Conservation (phyloP, 768 basidiomycete genomes). For the Amanita rubescens region DNA sequence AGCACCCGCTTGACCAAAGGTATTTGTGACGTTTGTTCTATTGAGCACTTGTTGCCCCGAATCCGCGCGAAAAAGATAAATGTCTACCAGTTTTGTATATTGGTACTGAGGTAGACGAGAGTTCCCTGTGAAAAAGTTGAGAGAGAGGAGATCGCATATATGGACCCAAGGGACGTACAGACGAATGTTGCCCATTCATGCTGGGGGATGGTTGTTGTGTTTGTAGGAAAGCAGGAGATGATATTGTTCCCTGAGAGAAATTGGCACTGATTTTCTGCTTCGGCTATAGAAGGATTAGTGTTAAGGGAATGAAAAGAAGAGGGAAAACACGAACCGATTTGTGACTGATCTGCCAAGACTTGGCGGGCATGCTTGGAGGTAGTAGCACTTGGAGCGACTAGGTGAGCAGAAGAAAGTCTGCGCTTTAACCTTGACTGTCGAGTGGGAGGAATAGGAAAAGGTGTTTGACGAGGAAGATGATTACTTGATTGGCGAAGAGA, state of each 20-base stretch:
- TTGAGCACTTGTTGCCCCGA: slow-evolving; percentile 43
- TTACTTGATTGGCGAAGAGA: too few relatives aligned
- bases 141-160: slow-evolving; percentile 3
- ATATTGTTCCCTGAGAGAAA: slow-evolving; percentile 58
- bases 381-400: slow-evolving; percentile 11
- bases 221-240: slow-evolving; percentile 69
- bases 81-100: slow-evolving; percentile 57
- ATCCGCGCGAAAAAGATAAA: slow-evolving; percentile 75
- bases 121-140: slow-evolving; percentile 51
- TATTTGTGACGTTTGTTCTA: slow-evolving; percentile 34
- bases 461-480: too few relatives aligned
- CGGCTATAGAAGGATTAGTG: slow-evolving; percentile 13
- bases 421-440: slow-evolving; percentile 25
- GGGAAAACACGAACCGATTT: slow-evolving; percentile 22
- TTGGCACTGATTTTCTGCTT: slow-evolving; percentile 47
- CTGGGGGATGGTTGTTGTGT: slow-evolving; percentile 53
- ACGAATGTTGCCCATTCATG: slow-evolving; percentile 70
- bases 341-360: slow-evolving; percentile 27
- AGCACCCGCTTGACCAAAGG: slow-evolving; percentile 47
- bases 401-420: slow-evolving; percentile 17
- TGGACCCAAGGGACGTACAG: slow-evolving; percentile 44
- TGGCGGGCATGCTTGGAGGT: slow-evolving; percentile 29
- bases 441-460: too few relatives aligned
- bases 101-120: slow-evolving; percentile 58
- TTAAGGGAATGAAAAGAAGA: neutral